Evolutionary conservation across 306 rosid species (phyloP), one percentile per base, ranked within the genome.

Genomic region (Vigna radiata): DNA sequence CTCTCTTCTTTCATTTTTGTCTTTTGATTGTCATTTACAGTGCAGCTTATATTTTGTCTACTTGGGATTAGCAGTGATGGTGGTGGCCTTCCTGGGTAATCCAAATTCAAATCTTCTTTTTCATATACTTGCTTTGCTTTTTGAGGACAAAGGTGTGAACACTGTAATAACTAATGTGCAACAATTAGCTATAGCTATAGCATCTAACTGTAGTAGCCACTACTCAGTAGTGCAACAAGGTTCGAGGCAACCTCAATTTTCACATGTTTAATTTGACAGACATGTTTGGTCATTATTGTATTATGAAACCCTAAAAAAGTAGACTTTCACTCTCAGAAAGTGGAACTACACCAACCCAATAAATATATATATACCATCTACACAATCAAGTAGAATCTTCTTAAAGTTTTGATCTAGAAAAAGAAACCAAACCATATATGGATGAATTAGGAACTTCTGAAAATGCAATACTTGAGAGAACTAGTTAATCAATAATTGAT

Each of bases 1-100:
- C 18, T 56, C 13, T 59, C 8, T 50, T 15, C 33, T 14, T 52
- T 59, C 68, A 25, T 44, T 58, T 29, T 58, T 58, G 46, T 39
- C 55, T 68, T 72, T 48, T 59, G 16, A 72, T 85, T 69, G 18
- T 77, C 72, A 62, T 79, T 67, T 77, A 85, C 95, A 94, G 97
- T 94, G 96, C 91, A 89, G 97, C 75, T 92, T 92, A 68, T 87
- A 89, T 88, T 95, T 95, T 88, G 97, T 92, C 9, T 95, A 95
- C 97, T 83, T 92, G 97, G 98, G 96, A 70, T 82, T 95, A 71
- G 92, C 90, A 82, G 89, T 81, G 52, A 89, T 95, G 98, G 87
- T 85, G 77, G 75, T 88, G 61, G 95, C 93, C 66, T 92, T 92
- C 88, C 85, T 95, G 97, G 98, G 98, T 95, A 91, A 87, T 77